Percentiles rank a stretch among this genome's conserved stretches.
Conservation (phyloP, 805 yeast species). For the Yamadazyma insecticola region DNA sequence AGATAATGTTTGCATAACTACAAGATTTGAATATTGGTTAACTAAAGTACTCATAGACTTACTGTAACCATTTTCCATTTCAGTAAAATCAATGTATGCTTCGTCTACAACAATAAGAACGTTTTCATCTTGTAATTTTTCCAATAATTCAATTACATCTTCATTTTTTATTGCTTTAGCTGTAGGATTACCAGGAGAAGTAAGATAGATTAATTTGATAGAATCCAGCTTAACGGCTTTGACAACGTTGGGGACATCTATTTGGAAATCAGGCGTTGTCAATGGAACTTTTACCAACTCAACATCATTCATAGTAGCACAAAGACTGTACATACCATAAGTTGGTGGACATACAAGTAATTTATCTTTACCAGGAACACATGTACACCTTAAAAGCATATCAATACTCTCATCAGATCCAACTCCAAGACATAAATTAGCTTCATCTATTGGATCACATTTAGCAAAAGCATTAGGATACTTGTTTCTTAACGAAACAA, state of each 20-base stretch:
- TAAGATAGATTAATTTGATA: conserved; percentile 75
- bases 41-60: conserved; percentile 71
- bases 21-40: conserved; percentile 74
- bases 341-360: conserved; percentile 90
- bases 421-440: conserved; percentile 86
- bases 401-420: conserved; percentile 98
- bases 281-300: conserved; percentile 72
- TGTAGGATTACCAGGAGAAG: conserved; percentile 98
- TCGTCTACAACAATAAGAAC: conserved; percentile 88
- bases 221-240: conserved; percentile 48
- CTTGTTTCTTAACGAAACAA: conserved; percentile 66
- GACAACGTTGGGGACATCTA: conserved; percentile 55
- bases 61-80: conserved; percentile 10
- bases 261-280: conserved; percentile 43
- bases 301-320: conserved; percentile 88
- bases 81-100: conserved; percentile 84
- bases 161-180: conserved; percentile 54
- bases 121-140: conserved; percentile 52
- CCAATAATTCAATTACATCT: conserved; percentile 34
- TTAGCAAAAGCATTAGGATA: conserved; percentile 28
- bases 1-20: conserved; percentile 87
- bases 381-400: conserved; percentile 75
- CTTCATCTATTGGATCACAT: conserved; percentile 39
- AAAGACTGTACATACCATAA: conserved; percentile 93
- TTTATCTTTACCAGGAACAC: conserved; percentile 80